Conservation (phyloP, 306 rosid genomes). For the Abrus precatorius region DNA sequence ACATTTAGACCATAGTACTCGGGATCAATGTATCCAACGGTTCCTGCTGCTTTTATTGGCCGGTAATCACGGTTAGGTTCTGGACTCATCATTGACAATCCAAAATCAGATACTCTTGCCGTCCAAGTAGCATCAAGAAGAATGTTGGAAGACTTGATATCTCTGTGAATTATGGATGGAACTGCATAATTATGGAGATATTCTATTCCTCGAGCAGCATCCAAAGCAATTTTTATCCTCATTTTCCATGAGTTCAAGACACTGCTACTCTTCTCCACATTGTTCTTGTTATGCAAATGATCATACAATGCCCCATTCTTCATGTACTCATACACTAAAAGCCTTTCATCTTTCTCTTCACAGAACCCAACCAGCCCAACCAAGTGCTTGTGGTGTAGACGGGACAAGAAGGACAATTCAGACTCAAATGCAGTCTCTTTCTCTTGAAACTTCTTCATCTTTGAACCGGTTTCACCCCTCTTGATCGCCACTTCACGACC, state of each 20-base stretch:
- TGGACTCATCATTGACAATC: slow-evolving; percentile 83
- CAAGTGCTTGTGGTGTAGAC: slow-evolving; percentile 89
- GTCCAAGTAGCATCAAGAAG: slow-evolving; percentile 79
- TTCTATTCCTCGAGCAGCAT: slow-evolving; percentile 92
- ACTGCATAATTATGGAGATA: slow-evolving; percentile 96
- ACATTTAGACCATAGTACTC: slow-evolving; percentile 93
- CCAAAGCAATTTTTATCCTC: slow-evolving; percentile 89
- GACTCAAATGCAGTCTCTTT: slow-evolving; percentile 94
- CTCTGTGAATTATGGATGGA: slow-evolving; percentile 90
- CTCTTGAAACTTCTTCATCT: slow-evolving; percentile 79
- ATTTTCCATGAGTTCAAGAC: slow-evolving; percentile 78
- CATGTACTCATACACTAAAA: slow-evolving; percentile 90
- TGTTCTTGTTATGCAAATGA: slow-evolving; percentile 81
- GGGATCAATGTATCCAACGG: slow-evolving; percentile 94
- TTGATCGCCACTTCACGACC: slow-evolving; percentile 92
- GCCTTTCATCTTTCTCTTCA: slow-evolving; percentile 84
- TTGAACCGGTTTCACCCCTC: slow-evolving; percentile 65
- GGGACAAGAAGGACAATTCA: slow-evolving; percentile 83
- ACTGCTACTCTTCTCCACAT: slow-evolving; percentile 63
- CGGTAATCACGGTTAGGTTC: slow-evolving; percentile 58
- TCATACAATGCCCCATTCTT: slow-evolving; percentile 87
- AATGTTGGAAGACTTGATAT: slow-evolving; percentile 90
- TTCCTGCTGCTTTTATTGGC: slow-evolving; percentile 83
- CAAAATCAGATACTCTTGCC: slow-evolving; percentile 90
- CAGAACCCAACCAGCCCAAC: slow-evolving; percentile 92